These are phyloP conservation scores for Clonostachys sp. DNA, from an alignment of 2,329 filamentous ascomycete genomes.

Conservation along the genomic window DNA sequence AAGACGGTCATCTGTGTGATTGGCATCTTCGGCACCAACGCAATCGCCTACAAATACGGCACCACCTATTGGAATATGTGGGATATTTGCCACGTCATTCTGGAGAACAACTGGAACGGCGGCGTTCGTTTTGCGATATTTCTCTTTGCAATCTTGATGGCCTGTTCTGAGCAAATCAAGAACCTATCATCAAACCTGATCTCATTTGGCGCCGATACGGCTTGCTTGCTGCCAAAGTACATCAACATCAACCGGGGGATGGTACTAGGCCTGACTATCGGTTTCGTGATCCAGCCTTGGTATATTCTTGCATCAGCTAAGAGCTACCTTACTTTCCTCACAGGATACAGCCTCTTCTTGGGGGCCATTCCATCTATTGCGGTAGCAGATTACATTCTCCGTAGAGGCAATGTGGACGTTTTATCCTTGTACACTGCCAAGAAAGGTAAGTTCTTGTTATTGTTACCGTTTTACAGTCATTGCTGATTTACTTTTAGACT, in stretches of 20 bases:
- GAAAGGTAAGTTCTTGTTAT: too few relatives aligned
- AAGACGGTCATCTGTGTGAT: too few relatives aligned
- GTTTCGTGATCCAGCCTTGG: conserved; percentile 15
- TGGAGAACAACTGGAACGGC: not conserved
- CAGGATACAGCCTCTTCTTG: conserved; percentile 15
- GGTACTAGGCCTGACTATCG: conserved; percentile 16
- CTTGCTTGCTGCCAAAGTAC: conserved; percentile 43
- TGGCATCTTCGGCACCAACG: not conserved
- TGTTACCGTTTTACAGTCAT: too few relatives aligned
- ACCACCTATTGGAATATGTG: not conserved
- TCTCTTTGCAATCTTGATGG: not conserved
- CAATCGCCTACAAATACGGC: not conserved
- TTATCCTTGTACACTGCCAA: not conserved
- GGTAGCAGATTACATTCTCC: conserved; percentile 11
- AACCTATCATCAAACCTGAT: not conserved
- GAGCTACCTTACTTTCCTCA: conserved; percentile 12
- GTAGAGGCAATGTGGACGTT: not conserved
- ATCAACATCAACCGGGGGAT: conserved; percentile 54
- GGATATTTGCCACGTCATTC: not conserved
- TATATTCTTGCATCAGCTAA: conserved; percentile 14
- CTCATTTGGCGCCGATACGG: conserved; percentile 9
- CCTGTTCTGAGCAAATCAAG: not conserved
- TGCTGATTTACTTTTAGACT: too few relatives aligned
- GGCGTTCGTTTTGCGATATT: not conserved
- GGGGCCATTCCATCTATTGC: conserved; percentile 14